Evolutionary conservation across 768 basidiomycete species (phyloP).

Genomic region (Hebeloma cylindrosporum): DNA sequence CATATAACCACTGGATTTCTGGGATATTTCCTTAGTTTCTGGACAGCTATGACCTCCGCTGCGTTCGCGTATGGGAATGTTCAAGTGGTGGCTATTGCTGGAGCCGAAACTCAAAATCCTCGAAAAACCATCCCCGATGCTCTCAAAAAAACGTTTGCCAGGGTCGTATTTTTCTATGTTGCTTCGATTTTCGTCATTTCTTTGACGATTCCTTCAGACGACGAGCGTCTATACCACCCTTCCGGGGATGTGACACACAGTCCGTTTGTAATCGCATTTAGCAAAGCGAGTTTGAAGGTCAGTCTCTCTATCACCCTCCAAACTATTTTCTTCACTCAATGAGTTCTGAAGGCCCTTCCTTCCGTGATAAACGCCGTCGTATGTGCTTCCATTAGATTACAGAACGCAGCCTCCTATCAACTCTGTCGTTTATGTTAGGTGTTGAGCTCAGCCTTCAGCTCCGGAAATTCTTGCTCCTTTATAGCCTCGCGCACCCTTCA

Average conservation of each 20-base stretch:
- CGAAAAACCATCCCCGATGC: slow-evolving; percentile 66
- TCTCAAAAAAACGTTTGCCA: slow-evolving; percentile 51
- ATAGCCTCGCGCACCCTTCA: slow-evolving; percentile 38
- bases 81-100: slow-evolving; percentile 40
- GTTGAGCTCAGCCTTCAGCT: slow-evolving; percentile 59
- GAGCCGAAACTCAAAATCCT: slow-evolving; percentile 65
- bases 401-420: neutral
- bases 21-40: slow-evolving; percentile 55
- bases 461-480: slow-evolving; percentile 56
- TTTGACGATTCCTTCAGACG: slow-evolving; percentile 64
- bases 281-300: slow-evolving; percentile 56
- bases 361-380: slow-evolving; percentile 56
- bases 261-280: slow-evolving; percentile 75
- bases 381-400: too few relatives aligned
- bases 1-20: slow-evolving; percentile 28
- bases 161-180: slow-evolving; percentile 43
- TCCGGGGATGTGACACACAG: slow-evolving; percentile 50
- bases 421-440: slow-evolving; percentile 20
- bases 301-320: slow-evolving; percentile 4
- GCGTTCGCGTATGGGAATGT: slow-evolving; percentile 69
- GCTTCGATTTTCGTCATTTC: slow-evolving; percentile 62
- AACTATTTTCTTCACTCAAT: neutral
- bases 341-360: slow-evolving; percentile 25
- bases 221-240: slow-evolving; percentile 32
- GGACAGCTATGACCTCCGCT: slow-evolving; percentile 36